Conservation (phyloP, 163 green algal genomes). For the Prototheca wickerhamii region DNA sequence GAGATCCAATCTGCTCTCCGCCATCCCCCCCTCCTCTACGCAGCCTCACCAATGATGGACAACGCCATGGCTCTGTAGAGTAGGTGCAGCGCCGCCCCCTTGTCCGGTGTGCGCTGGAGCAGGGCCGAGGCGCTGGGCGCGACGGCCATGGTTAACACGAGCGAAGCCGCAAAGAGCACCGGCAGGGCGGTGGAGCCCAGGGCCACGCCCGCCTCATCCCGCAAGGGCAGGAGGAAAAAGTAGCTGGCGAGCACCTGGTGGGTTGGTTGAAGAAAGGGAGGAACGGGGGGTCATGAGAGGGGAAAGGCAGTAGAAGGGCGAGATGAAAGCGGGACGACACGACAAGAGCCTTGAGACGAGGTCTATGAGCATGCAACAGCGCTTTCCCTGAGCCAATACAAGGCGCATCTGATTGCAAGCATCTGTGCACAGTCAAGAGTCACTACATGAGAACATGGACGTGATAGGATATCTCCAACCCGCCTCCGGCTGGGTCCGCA, state of each 20-base stretch:
- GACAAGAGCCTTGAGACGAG: too few relatives aligned
- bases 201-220: constrained; percentile 66
- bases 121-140: constrained; percentile 42
- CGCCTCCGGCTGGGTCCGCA: too few relatives aligned
- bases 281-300: too few relatives aligned
- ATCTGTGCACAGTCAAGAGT: too few relatives aligned
- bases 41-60: constrained; percentile 7
- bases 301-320: too few relatives aligned
- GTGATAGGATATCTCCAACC: too few relatives aligned
- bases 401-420: too few relatives aligned
- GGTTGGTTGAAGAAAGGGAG: neutral
- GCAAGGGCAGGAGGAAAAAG: constrained; percentile 62
- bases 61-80: constrained; percentile 38
- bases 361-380: too few relatives aligned
- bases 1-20: too few relatives aligned
- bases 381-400: too few relatives aligned
- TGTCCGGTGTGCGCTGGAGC: constrained; percentile 23
- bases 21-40: neutral
- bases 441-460: too few relatives aligned
- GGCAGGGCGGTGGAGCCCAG: constrained; percentile 51
- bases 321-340: too few relatives aligned
- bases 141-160: constrained; percentile 46
- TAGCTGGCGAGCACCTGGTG: constrained; percentile 48
- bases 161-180: constrained; percentile 41
- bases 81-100: constrained; percentile 31